phyloP scores from a whole-genome alignment of 805 yeast species.

The Debaryomyces castellii region DNA sequence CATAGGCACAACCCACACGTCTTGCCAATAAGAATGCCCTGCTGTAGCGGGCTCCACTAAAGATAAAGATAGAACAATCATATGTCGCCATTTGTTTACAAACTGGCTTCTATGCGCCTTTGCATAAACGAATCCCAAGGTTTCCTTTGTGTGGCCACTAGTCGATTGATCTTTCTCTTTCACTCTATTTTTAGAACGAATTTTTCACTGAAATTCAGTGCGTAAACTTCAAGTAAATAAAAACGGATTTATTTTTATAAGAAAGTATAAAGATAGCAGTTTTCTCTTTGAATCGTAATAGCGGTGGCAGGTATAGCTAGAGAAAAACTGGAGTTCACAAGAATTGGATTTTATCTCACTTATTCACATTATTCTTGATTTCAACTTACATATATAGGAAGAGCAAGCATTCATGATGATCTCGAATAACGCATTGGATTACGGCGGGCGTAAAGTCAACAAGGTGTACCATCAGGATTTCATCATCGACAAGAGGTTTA shows the following conservation, averaged over 20 bases:
- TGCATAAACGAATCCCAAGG: not conserved
- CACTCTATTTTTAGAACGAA: not conserved
- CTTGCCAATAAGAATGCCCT: no score
- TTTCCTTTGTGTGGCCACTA: not conserved
- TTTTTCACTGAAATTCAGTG: not conserved
- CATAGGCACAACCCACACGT: no score
- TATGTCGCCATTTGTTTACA: not conserved
- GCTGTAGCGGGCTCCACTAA: no score
- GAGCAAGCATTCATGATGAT: constrained; percentile 3
- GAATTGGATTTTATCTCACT: no score
- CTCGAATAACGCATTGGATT: constrained; percentile 6
- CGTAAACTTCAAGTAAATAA: not conserved
- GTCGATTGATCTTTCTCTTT: not conserved
- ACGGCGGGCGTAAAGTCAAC: constrained; percentile 36
- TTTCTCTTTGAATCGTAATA: not conserved
- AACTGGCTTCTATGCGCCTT: not conserved
- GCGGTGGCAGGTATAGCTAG: not conserved
- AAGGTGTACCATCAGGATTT: constrained; percentile 77
- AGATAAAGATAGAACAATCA: not conserved
- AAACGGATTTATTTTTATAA: not conserved
- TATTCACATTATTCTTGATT: no score
- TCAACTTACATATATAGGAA: not conserved
- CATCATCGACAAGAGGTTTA: constrained; percentile 84
- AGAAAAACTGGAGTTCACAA: not conserved
- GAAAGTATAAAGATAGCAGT: not conserved